phyloP scores from a whole-genome alignment of 805 yeast species.

The Yarrowia yakushimensis region DNA sequence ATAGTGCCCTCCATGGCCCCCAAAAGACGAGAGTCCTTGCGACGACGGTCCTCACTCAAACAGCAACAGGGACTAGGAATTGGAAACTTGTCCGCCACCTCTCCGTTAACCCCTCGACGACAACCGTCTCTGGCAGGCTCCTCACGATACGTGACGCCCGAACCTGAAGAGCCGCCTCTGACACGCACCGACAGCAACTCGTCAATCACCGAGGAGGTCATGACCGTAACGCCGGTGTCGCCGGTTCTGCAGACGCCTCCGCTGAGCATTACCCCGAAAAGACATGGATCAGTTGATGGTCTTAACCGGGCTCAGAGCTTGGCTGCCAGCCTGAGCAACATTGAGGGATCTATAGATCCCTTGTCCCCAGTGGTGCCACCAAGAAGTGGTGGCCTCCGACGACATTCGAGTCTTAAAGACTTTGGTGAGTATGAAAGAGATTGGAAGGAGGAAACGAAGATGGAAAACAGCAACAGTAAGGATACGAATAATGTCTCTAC shows the following conservation, averaged over 20 bases:
- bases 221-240: background rate
- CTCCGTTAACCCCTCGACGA: background rate
- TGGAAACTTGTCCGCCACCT: background rate
- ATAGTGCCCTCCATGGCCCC: conserved; percentile 16
- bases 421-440: conserved; percentile 4
- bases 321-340: background rate
- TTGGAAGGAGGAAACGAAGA: background rate
- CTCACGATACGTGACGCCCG: background rate
- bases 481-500: background rate
- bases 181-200: conserved; percentile 6
- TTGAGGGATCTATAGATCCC: background rate
- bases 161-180: conserved; percentile 1
- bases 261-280: background rate
- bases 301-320: background rate
- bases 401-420: conserved; percentile 15
- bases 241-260: conserved; percentile 10
- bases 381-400: background rate
- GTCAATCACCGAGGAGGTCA: conserved; percentile 9
- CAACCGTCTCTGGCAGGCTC: background rate
- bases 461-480: background rate
- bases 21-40: conserved; percentile 8
- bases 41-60: background rate
- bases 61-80: background rate
- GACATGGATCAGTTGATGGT: background rate
- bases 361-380: background rate